Base-by-base conservation (phyloP, 1,284 basidiomycete species). In the Marasmius tenuissimus region DNA sequence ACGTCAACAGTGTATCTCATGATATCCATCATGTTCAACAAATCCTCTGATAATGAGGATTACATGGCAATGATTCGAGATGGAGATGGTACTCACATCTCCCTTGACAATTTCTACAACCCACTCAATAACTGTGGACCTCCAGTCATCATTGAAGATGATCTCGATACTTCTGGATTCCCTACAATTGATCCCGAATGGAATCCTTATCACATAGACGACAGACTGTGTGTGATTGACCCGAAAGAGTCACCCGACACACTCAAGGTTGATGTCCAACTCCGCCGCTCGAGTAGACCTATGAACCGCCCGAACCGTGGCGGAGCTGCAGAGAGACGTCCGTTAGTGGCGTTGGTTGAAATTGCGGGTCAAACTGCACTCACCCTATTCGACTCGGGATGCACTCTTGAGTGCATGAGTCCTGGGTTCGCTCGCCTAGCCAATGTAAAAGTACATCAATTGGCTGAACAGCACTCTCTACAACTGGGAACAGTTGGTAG, bases 401-500 rank as follows among this genome's bases (percentile, higher is more conserved):
- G 65, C 42, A 67, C 62, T 0, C 63, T 60, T 1, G 64, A 65
- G 20, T 57, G 62, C 2, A 18, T 57, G 10, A 63, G 57, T 16
- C 63, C 61, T 9, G 58, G 57, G 0, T 63, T 65, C 39, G 61
- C 59, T 0, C 4, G 48, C 14, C 39, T 67, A 1, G 57, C 61
- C 0, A 59, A 58, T 18, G 42, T 55, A 4, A 62, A 62, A 42
- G 52, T 59, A 18, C 50, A 50, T 11, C 35, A 51, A n/a, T 39
- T 69, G 0, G 42, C 58, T 4, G 49, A 67, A 4, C 65, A 60
- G 20, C 49, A 68, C 3, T 57, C 52, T 0, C 45, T 68, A 10
- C 60, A 63, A 45, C 48, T 69, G 16, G 67, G 66, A 0, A 63
- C 57, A 5, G 52, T 65, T 1, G 61, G 66, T 1, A 67, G 65